Evolutionary conservation across 2,329 filamentous ascomycete species (phyloP).

Genomic region (Fusarium xyrophilum): DNA sequence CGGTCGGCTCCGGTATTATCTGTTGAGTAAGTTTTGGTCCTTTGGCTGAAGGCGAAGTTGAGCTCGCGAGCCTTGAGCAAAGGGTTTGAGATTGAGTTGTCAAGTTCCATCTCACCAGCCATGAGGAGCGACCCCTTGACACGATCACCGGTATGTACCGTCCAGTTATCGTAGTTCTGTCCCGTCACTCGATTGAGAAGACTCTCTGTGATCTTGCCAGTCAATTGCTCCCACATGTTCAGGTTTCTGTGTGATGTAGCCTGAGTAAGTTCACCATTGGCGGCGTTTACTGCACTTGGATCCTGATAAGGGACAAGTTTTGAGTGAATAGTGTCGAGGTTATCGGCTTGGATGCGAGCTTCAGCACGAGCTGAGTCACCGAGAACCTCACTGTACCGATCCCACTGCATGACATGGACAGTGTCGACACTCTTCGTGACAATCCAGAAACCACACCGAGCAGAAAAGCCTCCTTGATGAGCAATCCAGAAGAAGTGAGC

Average conservation of each 20-base stretch:
- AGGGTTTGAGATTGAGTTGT: slow-evolving; percentile 47
- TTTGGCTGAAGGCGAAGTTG: slow-evolving; percentile 56
- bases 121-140: slow-evolving; percentile 53
- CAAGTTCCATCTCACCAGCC: slow-evolving; percentile 50
- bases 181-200: slow-evolving; percentile 58
- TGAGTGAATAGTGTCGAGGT: slow-evolving; percentile 48
- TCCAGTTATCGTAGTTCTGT: slow-evolving; percentile 53
- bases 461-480: slow-evolving; percentile 54
- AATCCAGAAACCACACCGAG: slow-evolving; percentile 66
- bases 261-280: slow-evolving; percentile 26
- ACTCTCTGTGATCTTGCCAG: slow-evolving; percentile 53
- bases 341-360: slow-evolving; percentile 53
- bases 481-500: slow-evolving; percentile 67
- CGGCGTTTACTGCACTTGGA: slow-evolving; percentile 39
- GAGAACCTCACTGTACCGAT: slow-evolving; percentile 62
- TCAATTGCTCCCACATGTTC: slow-evolving; percentile 61
- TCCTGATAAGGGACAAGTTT: slow-evolving; percentile 56
- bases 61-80: slow-evolving; percentile 52
- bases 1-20: slow-evolving; percentile 48
- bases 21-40: slow-evolving; percentile 52
- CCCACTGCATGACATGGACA: slow-evolving; percentile 61
- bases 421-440: slow-evolving; percentile 46
- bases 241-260: slow-evolving; percentile 36
- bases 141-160: slow-evolving; percentile 61
- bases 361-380: slow-evolving; percentile 57